Evolutionary conservation across 2,329 filamentous ascomycete genomes (phyloP), one percentile per base, ranked within the genome.

Genomic region (Sclerotinia minor): DNA sequence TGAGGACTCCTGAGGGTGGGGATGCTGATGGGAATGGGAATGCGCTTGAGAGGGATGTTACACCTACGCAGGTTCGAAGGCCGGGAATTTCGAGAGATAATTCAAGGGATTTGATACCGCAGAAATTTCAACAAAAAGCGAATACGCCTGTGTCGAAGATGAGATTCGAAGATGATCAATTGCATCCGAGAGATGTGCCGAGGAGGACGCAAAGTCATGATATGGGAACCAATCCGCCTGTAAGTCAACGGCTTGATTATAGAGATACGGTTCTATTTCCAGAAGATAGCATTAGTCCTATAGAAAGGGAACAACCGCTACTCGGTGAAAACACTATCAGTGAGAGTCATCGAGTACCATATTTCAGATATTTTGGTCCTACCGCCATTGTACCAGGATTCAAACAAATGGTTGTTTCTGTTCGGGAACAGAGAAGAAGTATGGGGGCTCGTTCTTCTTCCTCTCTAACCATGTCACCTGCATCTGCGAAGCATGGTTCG

Each of bases 331-430:
- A n/a, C 3, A 45, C 32, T 15, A 57, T 66, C 4, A 78, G 81
- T 41, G 82, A 85, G 76, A 82, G 85, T 45, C 82, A 90, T 75
- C 85, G 89, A 65, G 91, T 96, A 71, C 92, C 92, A 0, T 97
- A 95, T 77, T 96, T 96, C 74, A 84, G 93, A 69, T 96, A 95
- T 78, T 95, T 96, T 76, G 93, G 92, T 0, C 92, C 92, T 0
- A 96, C 93, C 0, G 93, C 92, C 70, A 96, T 96, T 75, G 92
- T 95, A 64, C 92, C 92, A 1, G 92, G 92, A 29, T 96, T 93
- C 80, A 96, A 96, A 79, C 92, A 96, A 78, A 96, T 96, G 92
- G 91, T 96, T 35, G 89, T 91, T 68, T 89, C 90, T 65, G 87
- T 94, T 41, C 85, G 89, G 68, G 88, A 90, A 69, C 82, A 87